Base-by-base conservation (phyloP, 805 yeast genomes). In the Kodamaea leandrae region DNA sequence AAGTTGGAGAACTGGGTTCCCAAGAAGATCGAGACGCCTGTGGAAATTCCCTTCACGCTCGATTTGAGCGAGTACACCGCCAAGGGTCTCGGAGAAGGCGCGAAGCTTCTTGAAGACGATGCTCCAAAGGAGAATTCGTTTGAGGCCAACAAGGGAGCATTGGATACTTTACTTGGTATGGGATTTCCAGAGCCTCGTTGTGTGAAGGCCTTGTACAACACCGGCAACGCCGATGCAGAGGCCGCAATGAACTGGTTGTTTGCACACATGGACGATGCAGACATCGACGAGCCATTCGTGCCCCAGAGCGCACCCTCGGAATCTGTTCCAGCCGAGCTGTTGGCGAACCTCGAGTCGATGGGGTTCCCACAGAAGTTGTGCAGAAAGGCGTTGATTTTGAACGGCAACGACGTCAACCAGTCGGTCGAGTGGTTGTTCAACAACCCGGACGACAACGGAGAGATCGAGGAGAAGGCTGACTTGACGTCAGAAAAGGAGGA, bases 391-490 rank as follows among this genome's bases (percentile, higher is more conserved):
- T 65, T 93, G 30, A 42, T 74, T 14, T 48, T 82, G 38, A 82
- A 75, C 50, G 62, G 66, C 5, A 76, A 77, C 19, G 83, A 84
- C 53, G 66, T 82, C 2, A 90, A 86, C 51, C 76, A 77, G 1
- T 85, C 98, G 3, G 84, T 89, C 4, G 96, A 89, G 45, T 93
- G 98, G 98, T 72, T 93, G 5, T 93, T 93, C 56, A 65, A 66
- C 17, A 76, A 91, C 55, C 87, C 95, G 8, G 85, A 85, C 46
- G 96, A 85, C 60, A 77, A 80, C 51, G 95, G 90, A 3, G 72
- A 60, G 5, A 49, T 83, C 3, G 15, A 30, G 1, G 15, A 34
- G 17, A 44, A 37, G 30, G 46, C 56, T 43, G 71, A 75, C 53
- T 72, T 49, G 14, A 49, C 37, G 15, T 40, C 46, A 21, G 63